phyloP scores from a whole-genome alignment of 129 eudicot genomes.

The Smallanthus sonchifolius region DNA sequence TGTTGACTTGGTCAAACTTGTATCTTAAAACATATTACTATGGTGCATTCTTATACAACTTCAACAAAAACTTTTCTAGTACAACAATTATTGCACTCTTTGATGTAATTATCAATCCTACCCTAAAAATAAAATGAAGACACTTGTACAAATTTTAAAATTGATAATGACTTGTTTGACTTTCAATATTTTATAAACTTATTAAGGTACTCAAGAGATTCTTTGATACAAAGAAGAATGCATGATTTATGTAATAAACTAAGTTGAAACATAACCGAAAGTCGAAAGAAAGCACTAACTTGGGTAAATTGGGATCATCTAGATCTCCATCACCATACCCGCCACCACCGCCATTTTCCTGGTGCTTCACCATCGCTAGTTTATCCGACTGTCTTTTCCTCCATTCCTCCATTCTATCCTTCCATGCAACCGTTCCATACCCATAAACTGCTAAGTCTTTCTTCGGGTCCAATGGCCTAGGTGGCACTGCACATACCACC shows the following conservation, averaged over 20 bases:
- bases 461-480: constrained; percentile 60
- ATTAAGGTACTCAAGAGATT: not conserved
- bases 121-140: not conserved
- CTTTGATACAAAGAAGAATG: not conserved
- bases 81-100: not conserved
- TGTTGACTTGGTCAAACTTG: not conserved
- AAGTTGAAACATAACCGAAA: not conserved
- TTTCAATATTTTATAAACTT: not conserved
- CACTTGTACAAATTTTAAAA: not conserved
- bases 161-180: not conserved
- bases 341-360: constrained; percentile 9
- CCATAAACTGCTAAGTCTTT: constrained; percentile 58
- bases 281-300: constrained; percentile 25
- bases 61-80: not conserved
- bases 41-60: not conserved
- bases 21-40: not conserved
- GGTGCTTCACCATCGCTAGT: constrained; percentile 21
- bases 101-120: not conserved
- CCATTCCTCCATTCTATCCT: constrained; percentile 58
- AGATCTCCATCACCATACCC: constrained; percentile 21
- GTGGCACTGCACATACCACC: constrained; percentile 43
- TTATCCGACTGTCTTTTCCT: constrained; percentile 36
- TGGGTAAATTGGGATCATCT: constrained; percentile 42
- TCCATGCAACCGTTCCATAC: constrained; percentile 68
- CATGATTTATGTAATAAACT: not conserved